Evolutionary conservation across 345 rosid genomes (phyloP).

Genomic region (Arabidopsis arenosa): DNA sequence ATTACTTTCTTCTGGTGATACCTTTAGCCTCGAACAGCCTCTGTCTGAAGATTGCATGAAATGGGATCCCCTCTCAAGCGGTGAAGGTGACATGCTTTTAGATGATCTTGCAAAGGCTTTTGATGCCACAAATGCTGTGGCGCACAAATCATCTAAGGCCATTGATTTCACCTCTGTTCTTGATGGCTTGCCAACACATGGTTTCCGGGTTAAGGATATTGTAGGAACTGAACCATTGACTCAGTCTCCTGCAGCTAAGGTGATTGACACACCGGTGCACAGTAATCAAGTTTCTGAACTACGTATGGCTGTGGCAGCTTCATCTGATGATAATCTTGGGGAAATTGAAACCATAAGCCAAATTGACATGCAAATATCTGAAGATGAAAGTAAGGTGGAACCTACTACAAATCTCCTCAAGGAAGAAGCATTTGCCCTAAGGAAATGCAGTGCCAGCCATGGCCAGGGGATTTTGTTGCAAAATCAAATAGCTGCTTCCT

Average conservation of each 20-base stretch:
- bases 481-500: constrained; percentile 37
- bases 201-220: constrained; percentile 56
- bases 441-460: constrained; percentile 34
- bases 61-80: constrained; percentile 92
- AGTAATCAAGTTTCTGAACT: constrained; percentile 40
- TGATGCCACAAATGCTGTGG: constrained; percentile 47
- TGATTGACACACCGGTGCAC: constrained; percentile 37
- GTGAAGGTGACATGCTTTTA: constrained; percentile 82
- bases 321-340: constrained; percentile 24
- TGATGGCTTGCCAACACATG: constrained; percentile 52
- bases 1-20: constrained; percentile 48
- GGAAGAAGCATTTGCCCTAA: background rate
- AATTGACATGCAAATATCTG: constrained; percentile 24
- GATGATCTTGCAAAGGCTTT: constrained; percentile 71
- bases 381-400: constrained; percentile 38
- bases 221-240: constrained; percentile 44
- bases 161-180: constrained; percentile 59
- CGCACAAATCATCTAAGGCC: constrained; percentile 53
- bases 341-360: constrained; percentile 21
- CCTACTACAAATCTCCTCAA: constrained; percentile 5
- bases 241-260: constrained; percentile 32
- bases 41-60: constrained; percentile 61
- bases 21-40: constrained; percentile 46
- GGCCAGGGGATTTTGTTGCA: constrained; percentile 39
- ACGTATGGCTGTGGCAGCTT: constrained; percentile 34